Evolutionary conservation across 805 yeast genomes (phyloP).

Genomic region (Saturnispora zaruensis): DNA sequence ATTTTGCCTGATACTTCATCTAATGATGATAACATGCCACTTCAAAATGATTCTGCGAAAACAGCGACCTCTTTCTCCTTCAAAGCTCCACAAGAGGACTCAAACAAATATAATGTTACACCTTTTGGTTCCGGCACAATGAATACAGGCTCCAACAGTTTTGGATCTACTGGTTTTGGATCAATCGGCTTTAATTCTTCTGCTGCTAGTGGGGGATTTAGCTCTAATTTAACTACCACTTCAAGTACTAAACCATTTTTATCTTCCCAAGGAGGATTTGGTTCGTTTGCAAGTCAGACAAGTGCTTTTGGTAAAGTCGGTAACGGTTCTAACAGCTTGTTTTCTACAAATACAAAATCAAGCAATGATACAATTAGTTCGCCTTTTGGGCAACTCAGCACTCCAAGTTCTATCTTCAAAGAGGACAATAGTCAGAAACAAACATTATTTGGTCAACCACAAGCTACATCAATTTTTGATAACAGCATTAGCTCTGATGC

Average conservation of each 20-base stretch:
- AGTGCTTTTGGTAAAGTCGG: neutral
- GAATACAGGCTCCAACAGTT: neutral
- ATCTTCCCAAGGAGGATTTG: conserved; percentile 3
- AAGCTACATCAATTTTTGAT: neutral
- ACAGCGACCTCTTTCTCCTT: neutral
- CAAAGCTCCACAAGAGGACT: neutral
- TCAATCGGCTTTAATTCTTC: conserved; percentile 14
- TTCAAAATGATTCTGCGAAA: neutral
- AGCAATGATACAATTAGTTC: neutral
- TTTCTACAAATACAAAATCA: neutral
- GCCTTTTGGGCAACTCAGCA: conserved; percentile 1
- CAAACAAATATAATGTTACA: neutral
- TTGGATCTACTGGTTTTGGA: conserved; percentile 4
- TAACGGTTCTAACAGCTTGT: neutral
- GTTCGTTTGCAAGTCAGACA: conserved; percentile 2
- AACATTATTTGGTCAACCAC: neutral
- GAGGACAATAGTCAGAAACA: neutral
- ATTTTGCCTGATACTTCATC: neutral
- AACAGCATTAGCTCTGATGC: neutral
- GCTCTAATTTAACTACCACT: neutral
- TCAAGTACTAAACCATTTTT: neutral
- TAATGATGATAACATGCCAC: neutral
- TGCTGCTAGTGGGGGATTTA: conserved; percentile 1
- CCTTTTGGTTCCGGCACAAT: neutral
- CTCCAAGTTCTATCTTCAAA: neutral